These are phyloP conservation scores for Darksidea phi DNA, from an alignment of 495 filamentous ascomycete species.

Conservation along the genomic window DNA sequence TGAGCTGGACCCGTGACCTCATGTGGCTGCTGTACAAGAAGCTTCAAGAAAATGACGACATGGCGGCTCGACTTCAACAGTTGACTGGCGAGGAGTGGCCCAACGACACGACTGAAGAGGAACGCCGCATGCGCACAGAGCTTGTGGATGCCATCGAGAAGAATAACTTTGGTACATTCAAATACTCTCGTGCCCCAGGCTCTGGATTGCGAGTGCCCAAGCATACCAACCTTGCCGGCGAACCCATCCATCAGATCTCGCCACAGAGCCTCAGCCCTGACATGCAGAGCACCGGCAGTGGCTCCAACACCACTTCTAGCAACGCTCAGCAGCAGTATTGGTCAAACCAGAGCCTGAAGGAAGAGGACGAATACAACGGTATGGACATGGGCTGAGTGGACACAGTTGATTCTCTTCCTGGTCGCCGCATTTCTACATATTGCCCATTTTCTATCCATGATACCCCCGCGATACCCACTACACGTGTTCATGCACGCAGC, in stretches of 20 bases:
- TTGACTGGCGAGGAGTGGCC: constrained; percentile 68
- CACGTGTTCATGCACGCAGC: constrained; percentile 1
- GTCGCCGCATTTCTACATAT: neutral
- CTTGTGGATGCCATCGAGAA: constrained; percentile 78
- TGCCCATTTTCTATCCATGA: constrained; percentile 13
- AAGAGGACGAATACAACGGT: constrained; percentile 38
- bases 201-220: constrained; percentile 85
- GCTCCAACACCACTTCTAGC: constrained; percentile 21
- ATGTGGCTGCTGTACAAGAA: constrained; percentile 95
- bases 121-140: constrained; percentile 91
- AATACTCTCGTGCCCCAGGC: constrained; percentile 80
- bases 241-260: constrained; percentile 58
- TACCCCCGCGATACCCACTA: constrained; percentile 24
- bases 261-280: constrained; percentile 71
- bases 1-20: constrained; percentile 93
- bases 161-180: constrained; percentile 68
- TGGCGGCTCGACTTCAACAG: constrained; percentile 68
- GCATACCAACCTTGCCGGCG: constrained; percentile 87
- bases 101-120: constrained; percentile 85
- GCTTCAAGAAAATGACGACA: constrained; percentile 80
- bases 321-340: constrained; percentile 30
- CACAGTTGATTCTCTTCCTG: neutral
- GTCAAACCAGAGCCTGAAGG: constrained; percentile 34
- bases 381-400: constrained; percentile 35
- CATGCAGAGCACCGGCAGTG: constrained; percentile 55